Conservation (phyloP, 2,329 filamentous ascomycete genomes). For the Arachnopeziza araneosa region DNA sequence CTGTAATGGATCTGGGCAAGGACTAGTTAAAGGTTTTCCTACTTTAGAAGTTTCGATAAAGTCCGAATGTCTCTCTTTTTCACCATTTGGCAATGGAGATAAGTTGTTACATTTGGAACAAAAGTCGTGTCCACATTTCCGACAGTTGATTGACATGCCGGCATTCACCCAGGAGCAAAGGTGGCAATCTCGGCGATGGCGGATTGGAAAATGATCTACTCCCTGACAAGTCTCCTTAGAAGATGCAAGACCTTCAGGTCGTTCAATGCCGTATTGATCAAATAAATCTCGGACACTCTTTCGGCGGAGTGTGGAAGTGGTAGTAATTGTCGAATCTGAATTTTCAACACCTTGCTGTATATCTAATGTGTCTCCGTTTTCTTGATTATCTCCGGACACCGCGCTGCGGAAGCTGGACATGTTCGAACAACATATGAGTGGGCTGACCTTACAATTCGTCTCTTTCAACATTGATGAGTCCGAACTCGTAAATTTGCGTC, state of each 20-base stretch:
- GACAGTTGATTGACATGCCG: slow-evolving; percentile 36
- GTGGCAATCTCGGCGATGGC: slow-evolving; percentile 39
- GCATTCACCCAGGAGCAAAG: slow-evolving; percentile 40
- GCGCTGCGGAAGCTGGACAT: background rate
- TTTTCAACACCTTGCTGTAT: background rate
- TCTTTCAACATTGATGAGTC: slow-evolving; percentile 1
- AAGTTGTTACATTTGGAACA: slow-evolving; percentile 39
- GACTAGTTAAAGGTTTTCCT: background rate
- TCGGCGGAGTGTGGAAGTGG: slow-evolving; percentile 33
- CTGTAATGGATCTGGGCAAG: background rate
- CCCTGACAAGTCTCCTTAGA: slow-evolving; percentile 37
- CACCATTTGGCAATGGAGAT: slow-evolving; percentile 1
- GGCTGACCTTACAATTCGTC: slow-evolving; percentile 4
- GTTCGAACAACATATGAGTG: background rate
- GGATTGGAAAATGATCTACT: slow-evolving; percentile 22
- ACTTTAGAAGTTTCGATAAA: background rate
- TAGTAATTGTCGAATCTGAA: slow-evolving; percentile 7
- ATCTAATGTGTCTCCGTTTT: background rate
- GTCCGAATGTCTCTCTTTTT: background rate
- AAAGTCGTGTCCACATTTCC: slow-evolving; percentile 45
- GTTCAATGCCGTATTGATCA: slow-evolving; percentile 40
- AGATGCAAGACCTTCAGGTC: slow-evolving; percentile 35
- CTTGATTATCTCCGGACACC: background rate
- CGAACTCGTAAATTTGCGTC: background rate
- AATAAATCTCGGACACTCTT: slow-evolving; percentile 44